Percentiles rank a stretch among this genome's conserved stretches.
These are phyloP conservation scores for Brassica juncea DNA, from an alignment of 345 rosid genomes.

Conservation along the genomic window DNA sequence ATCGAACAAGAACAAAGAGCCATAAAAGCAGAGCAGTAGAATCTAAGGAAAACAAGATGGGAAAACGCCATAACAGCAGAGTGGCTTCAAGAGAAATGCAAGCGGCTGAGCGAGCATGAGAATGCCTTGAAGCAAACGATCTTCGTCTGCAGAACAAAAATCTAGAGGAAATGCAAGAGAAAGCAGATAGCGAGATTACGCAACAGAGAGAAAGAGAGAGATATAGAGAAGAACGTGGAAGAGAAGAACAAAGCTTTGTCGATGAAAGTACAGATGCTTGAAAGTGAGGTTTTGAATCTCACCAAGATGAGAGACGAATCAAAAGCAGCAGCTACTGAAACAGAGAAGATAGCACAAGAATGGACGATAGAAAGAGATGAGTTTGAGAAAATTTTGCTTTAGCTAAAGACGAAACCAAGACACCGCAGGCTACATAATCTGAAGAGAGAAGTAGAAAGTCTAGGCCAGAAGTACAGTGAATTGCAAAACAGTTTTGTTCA, in stretches of 20 bases:
- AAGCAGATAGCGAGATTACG: slow-evolving; percentile 53
- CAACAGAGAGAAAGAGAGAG: slow-evolving; percentile 46
- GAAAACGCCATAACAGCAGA: slow-evolving; percentile 75
- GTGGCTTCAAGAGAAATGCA: slow-evolving; percentile 83
- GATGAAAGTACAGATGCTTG: slow-evolving; percentile 56
- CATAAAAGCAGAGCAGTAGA: slow-evolving; percentile 84
- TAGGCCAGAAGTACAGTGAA: slow-evolving; percentile 48
- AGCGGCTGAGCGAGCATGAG: slow-evolving; percentile 51
- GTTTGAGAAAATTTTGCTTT: slow-evolving; percentile 46
- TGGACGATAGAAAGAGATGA: slow-evolving; percentile 62
- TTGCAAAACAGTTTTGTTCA: slow-evolving; percentile 50
- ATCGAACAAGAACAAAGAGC: slow-evolving; percentile 80
- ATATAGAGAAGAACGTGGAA: slow-evolving; percentile 33
- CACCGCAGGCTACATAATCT: slow-evolving; percentile 46
- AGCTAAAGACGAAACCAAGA: slow-evolving; percentile 58
- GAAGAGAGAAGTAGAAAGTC: slow-evolving; percentile 54
- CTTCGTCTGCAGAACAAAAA: slow-evolving; percentile 54
- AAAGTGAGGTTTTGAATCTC: slow-evolving; percentile 51
- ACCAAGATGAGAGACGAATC: slow-evolving; percentile 44
- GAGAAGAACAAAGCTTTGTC: slow-evolving; percentile 44
- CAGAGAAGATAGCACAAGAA: slow-evolving; percentile 46
- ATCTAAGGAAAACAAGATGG: slow-evolving; percentile 68
- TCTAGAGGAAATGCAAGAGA: slow-evolving; percentile 72
- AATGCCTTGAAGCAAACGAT: slow-evolving; percentile 69
- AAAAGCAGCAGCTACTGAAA: slow-evolving; percentile 47